Evolutionary conservation across 2,329 filamentous ascomycete genomes (phyloP).

Genomic region (Gnomoniopsis sp.): DNA sequence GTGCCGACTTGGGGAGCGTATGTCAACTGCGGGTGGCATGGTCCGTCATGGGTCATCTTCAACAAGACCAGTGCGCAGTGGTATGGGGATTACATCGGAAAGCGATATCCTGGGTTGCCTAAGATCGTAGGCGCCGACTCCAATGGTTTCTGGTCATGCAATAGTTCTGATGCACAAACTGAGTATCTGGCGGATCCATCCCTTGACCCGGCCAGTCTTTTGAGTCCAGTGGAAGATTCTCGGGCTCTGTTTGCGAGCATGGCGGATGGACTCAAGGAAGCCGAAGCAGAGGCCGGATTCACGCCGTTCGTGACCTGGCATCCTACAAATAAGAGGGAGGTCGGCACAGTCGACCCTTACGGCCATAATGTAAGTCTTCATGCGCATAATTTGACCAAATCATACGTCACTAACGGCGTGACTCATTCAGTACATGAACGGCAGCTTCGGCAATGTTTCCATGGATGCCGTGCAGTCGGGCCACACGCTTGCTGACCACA

Average conservation of each 20-base stretch:
- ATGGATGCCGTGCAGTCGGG: slow-evolving; percentile 3
- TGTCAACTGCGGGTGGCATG: slow-evolving; percentile 1
- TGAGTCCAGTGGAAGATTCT: neutral
- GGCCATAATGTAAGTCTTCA: slow-evolving; percentile 4
- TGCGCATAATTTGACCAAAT: too few relatives aligned
- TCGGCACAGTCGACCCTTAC: neutral
- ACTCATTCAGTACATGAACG: neutral
- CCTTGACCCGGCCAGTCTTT: neutral
- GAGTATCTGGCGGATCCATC: neutral
- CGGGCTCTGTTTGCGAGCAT: neutral
- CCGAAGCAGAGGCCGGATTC: neutral
- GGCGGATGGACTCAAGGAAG: neutral
- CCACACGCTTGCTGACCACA: neutral
- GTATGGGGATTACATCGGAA: neutral
- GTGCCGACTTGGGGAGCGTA: slow-evolving; percentile 3
- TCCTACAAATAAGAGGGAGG: neutral
- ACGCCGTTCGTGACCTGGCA: neutral
- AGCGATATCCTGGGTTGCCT: neutral
- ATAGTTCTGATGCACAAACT: neutral
- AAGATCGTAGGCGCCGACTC: slow-evolving; percentile 3
- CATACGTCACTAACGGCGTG: neutral
- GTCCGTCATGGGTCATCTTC: neutral
- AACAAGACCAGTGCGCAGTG: neutral
- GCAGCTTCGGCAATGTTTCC: neutral
- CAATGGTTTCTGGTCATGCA: slow-evolving; percentile 1